A percentile compares a stretch with the other conserved stretches of the same genome.
These are phyloP conservation scores for Schizophyllum amplum DNA, from an alignment of 1,284 basidiomycete species.

Conservation along the genomic window DNA sequence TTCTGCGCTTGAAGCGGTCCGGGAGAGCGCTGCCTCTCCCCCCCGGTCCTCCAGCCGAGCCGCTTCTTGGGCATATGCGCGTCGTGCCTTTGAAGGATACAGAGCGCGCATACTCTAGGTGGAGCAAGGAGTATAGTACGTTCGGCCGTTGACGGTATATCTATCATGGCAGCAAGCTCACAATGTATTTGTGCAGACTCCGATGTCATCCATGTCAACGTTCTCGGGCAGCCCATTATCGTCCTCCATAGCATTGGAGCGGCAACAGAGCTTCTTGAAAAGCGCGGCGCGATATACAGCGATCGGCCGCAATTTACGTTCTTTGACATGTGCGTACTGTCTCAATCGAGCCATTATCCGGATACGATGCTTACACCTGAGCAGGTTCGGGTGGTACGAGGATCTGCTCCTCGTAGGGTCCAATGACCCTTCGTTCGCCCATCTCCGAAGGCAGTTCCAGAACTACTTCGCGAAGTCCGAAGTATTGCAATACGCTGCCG, in stretches of 20 bases:
- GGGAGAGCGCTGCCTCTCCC: slow-evolving; percentile 4
- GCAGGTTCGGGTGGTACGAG: slow-evolving; percentile 6
- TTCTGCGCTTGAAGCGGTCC: neutral
- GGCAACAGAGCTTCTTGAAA: slow-evolving; percentile 24
- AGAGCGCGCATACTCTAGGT: slow-evolving; percentile 9
- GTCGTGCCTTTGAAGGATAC: slow-evolving; percentile 9
- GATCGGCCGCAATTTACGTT: slow-evolving; percentile 11
- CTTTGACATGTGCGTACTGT: slow-evolving; percentile 5
- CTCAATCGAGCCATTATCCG: neutral
- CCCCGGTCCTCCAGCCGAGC: slow-evolving; percentile 11
- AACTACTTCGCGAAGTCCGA: slow-evolving; percentile 3
- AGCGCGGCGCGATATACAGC: slow-evolving; percentile 22
- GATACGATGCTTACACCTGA: neutral
- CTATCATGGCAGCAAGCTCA: no score
- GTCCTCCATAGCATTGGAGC: slow-evolving; percentile 23
- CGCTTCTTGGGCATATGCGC: slow-evolving; percentile 14
- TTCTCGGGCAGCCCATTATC: slow-evolving; percentile 19
- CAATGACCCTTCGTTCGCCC: neutral
- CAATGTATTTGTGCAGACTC: neutral
- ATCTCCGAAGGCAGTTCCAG: slow-evolving; percentile 7
- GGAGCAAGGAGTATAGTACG: slow-evolving; percentile 14
- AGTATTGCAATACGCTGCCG: neutral
- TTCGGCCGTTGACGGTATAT: neutral
- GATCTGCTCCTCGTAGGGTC: slow-evolving; percentile 6
- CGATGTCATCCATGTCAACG: slow-evolving; percentile 21